Evolutionary conservation across 148 eudicot species (phyloP), one percentile per base, ranked within the genome.

Genomic region (Salicornia ramosissima): DNA sequence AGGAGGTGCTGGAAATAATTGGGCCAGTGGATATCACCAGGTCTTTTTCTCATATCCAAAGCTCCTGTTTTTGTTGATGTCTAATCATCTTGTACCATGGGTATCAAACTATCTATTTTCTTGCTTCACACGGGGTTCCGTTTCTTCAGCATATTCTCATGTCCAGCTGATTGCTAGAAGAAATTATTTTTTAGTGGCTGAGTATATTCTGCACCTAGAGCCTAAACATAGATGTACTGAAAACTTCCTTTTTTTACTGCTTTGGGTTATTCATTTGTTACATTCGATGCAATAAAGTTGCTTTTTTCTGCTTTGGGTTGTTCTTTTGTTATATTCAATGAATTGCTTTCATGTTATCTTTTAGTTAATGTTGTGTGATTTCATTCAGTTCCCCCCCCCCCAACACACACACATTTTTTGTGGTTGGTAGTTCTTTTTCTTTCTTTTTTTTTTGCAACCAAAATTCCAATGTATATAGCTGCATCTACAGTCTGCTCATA

Each of bases 21-120:
- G 97, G 97, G 97, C 97, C 69, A 91, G 87, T 73, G 97, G 97
- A 75, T 91, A 91, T 80, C 89, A 89, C 74, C 96, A 91, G 97
- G 97, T 92, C 18, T 55, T 71, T 65, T 64, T 67, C 64, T 68
- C 24, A 1, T 51, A 40, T 49, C 57, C 25, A 19, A 59, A 71
- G 10, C 9, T 65, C 49, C 30, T 15, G 19, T 24, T 18, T 65
- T 65, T 46, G 39, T 46, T 71, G 31, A 45, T 43, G 11, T 43
- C 46, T 75, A 10, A 22, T 63, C 42, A 55, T 19, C 50, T 2
- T 47, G 28, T 19, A 43, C 24, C 15, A 19, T 42, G 45, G 55
- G 28, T 62, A 13, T 34, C 25, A 36, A 70, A 60, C 57, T 53
- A 31, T 50, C 31, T 43, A 5, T 55, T 63, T 40, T 55, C 18